Base-by-base conservation (phyloP, 2,329 filamentous ascomycete species). In the Fusarium tuaranense region DNA sequence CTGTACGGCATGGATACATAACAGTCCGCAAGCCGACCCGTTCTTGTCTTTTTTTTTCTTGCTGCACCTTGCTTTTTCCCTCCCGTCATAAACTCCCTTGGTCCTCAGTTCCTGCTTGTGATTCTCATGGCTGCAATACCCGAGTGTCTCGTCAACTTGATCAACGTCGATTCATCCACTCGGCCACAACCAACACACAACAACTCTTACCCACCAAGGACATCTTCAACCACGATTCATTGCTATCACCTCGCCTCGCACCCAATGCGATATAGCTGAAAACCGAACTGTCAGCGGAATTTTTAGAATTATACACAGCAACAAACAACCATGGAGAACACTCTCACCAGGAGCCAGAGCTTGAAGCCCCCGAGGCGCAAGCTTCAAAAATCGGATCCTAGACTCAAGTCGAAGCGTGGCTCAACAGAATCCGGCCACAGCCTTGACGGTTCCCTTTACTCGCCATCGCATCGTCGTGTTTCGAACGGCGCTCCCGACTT, bases 341-440 rank as follows among this genome's bases (percentile, higher is more conserved):
- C 65, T 16, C 67, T 66, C 58, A 44, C 66, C 53, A 68, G 65
- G 55, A 73, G 66, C 36, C 71, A 75, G 10, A 77, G 70, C 46
- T 61, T 79, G 58, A 81, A 79, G 46, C 80, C 79, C 12, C 66
- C 72, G 25, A 74, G 78, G 62, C 76, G 78, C 67, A 83, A 77
- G 67, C 76, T 83, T 18, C 79, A 80, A 46, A 83, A 80, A 66
- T 76, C 72, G n/a, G 79, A 79, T 55, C 71, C 80, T 7, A 78
- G 76, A 68, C 73, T 79, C 63, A 82, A 70, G 36, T 58, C 73
- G 39, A 80, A 80, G 48, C 69, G 77, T 59, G 79, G 76, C 20
- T 79, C 78, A 32, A 72, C 76, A 67, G 75, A 81, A 55, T 80
- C 72, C 7, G 66, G 75, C 64, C 72, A 69, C 25, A 77, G 75